A percentile compares a stretch with the other conserved stretches of the same genome.
These are phyloP conservation scores for Lathyrus sativus DNA, from an alignment of 306 rosid genomes.

Conservation along the genomic window DNA sequence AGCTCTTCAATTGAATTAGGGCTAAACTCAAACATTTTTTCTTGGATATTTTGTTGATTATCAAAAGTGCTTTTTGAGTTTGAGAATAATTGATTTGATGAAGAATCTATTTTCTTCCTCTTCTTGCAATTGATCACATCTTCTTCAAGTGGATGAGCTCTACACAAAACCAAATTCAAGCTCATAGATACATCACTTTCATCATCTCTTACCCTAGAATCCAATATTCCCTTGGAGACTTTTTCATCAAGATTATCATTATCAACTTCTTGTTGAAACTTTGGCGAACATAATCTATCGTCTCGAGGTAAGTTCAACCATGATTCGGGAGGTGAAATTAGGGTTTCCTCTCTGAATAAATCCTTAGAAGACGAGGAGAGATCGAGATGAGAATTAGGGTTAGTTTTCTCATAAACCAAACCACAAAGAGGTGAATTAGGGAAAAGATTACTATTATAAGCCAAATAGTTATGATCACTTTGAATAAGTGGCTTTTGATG, in stretches of 20 bases:
- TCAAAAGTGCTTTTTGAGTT: slow-evolving; percentile 39
- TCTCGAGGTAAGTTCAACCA: slow-evolving; percentile 49
- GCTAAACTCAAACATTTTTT: slow-evolving; percentile 37
- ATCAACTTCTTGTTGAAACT: slow-evolving; percentile 31
- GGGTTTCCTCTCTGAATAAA: slow-evolving; percentile 35
- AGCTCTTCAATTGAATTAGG: slow-evolving; percentile 45
- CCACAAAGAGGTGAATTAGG: slow-evolving; percentile 62
- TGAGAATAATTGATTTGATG: slow-evolving; percentile 48
- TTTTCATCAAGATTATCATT: slow-evolving; percentile 38
- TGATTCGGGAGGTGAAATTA: slow-evolving; percentile 41
- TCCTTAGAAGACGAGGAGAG: slow-evolving; percentile 42
- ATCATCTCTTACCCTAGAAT: slow-evolving; percentile 35
- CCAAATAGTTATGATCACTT: slow-evolving; percentile 1
- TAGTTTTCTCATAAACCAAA: slow-evolving; percentile 51
- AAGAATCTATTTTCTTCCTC: slow-evolving; percentile 59
- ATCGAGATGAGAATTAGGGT: slow-evolving; percentile 56
- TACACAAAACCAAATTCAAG: slow-evolving; percentile 43
- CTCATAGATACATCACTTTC: slow-evolving; percentile 37
- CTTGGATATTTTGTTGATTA: slow-evolving; percentile 17
- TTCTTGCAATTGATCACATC: slow-evolving; percentile 54
- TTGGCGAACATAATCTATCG: slow-evolving; percentile 32
- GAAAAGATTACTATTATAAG: slow-evolving; percentile 31
- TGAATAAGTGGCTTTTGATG: background rate
- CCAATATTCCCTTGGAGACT: slow-evolving; percentile 41
- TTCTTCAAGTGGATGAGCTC: slow-evolving; percentile 23